phyloP scores from a whole-genome alignment of 495 filamentous ascomycete genomes.

The Terfezia claveryi region DNA sequence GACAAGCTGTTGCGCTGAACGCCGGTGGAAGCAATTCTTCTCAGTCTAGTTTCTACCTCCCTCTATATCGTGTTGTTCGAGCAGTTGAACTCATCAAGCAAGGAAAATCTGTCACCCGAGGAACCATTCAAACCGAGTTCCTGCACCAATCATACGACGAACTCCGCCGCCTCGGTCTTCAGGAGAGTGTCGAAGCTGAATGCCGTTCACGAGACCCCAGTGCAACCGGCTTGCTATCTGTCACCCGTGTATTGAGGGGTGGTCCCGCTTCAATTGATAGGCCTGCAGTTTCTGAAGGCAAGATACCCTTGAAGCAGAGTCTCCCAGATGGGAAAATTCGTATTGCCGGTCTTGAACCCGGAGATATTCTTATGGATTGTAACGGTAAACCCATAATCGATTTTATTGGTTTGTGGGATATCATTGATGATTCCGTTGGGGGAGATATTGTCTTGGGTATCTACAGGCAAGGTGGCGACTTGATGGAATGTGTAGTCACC shows the following conservation, averaged over 20 bases:
- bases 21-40: conserved; percentile 20
- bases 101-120: conserved; percentile 14
- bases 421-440: conserved; percentile 19
- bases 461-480: conserved; percentile 16
- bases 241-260: conserved; percentile 15
- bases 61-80: conserved; percentile 16
- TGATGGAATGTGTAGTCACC: conserved; percentile 9
- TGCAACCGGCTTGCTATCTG: conserved; percentile 15
- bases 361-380: conserved; percentile 18
- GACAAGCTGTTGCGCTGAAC: conserved; percentile 18
- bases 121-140: conserved; percentile 19
- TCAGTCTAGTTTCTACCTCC: conserved; percentile 19
- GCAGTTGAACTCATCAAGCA: conserved; percentile 19
- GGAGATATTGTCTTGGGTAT: conserved; percentile 15
- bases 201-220: conserved; percentile 10
- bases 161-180: conserved; percentile 15
- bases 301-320: neutral
- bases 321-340: conserved; percentile 9
- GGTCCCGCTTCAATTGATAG: conserved; percentile 14
- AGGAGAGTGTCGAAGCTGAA: conserved; percentile 13
- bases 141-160: conserved; percentile 18
- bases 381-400: conserved; percentile 16
- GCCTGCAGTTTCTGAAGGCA: neutral
- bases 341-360: conserved; percentile 16
- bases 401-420: conserved; percentile 18